Evolutionary conservation across 1,284 basidiomycete species (phyloP), one percentile per base, ranked within the genome.

Genomic region (Malassezia equina): DNA sequence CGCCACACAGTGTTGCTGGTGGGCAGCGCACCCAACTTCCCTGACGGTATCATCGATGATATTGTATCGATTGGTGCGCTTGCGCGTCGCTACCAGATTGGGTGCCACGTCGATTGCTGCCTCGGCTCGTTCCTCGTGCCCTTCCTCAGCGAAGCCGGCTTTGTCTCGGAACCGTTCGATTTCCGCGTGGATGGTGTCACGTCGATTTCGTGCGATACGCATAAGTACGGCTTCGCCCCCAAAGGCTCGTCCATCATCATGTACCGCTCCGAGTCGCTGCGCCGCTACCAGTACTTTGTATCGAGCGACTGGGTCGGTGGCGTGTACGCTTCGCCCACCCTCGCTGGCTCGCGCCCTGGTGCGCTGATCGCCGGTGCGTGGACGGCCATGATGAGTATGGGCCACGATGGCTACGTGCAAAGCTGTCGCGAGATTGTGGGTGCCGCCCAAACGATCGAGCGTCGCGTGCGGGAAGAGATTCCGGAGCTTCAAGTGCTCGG

Each of bases 371-470:
- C 93, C 11, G 93, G 89, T 40, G 85, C 90, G 15, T 98, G 91
- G 90, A 90, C 93, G 3, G 89, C 89, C 1, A 84, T 96, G 84
- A 86, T 93, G 69, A 83, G 87, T 73, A 84, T 94, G 78, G 93
- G 93, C 25, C 80, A 84, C 56, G 81, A 86, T 83, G 94, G 94
- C 13, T 98, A 98, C 77, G 81, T 88, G n/a, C 79, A 83, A 55
- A 90, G 89, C 0, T 95, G 91, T 73, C 81, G 81, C 25, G 77
- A 81, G 40, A 96, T 98, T 59, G 87, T 98, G 40, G 79, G 81
- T 49, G 81, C 83, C 17, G 80, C 86, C 1, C 81, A 83, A 51
- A 78, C 71, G 23, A 88, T 91, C 59, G 82, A 82, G 28, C 78
- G 80, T 17, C 79, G 80, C 4, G 85, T 93, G 63, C 78, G 77